Evolutionary conservation across 768 basidiomycete species (phyloP).

Genomic region (Boletus subcaerulescens): DNA sequence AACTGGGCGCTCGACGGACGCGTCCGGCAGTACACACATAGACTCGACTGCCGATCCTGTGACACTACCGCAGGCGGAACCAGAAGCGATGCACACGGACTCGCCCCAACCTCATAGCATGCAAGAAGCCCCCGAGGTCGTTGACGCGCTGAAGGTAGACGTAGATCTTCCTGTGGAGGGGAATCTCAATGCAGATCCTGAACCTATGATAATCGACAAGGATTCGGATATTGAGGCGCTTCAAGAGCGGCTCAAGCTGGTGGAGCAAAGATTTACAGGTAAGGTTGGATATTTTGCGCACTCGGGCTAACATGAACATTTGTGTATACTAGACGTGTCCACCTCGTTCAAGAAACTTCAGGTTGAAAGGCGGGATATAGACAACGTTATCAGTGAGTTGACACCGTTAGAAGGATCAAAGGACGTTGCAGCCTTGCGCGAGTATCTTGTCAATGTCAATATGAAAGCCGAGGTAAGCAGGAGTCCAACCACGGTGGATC

Average conservation of each 20-base stretch:
- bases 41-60: not conserved
- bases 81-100: not conserved
- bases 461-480: constrained; percentile 68
- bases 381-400: constrained; percentile 63
- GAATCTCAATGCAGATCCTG: not conserved
- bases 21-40: not conserved
- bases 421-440: constrained; percentile 65
- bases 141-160: not conserved
- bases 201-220: not conserved
- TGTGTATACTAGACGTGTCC: constrained; percentile 59
- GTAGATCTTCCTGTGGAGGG: not conserved
- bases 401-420: constrained; percentile 67
- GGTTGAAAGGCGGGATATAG: constrained; percentile 66
- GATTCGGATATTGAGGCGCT: constrained; percentile 50
- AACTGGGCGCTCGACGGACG: not conserved
- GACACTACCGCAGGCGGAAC: not conserved
- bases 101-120: not conserved
- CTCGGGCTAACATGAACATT: constrained; percentile 1
- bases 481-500: not conserved
- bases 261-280: constrained; percentile 81
- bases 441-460: constrained; percentile 65
- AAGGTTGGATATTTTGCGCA: constrained; percentile 8
- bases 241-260: constrained; percentile 61
- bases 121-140: not conserved
- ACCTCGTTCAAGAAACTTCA: constrained; percentile 74